phyloP scores from a whole-genome alignment of 179 eudicot genomes.

The Vitellaria paradoxa region DNA sequence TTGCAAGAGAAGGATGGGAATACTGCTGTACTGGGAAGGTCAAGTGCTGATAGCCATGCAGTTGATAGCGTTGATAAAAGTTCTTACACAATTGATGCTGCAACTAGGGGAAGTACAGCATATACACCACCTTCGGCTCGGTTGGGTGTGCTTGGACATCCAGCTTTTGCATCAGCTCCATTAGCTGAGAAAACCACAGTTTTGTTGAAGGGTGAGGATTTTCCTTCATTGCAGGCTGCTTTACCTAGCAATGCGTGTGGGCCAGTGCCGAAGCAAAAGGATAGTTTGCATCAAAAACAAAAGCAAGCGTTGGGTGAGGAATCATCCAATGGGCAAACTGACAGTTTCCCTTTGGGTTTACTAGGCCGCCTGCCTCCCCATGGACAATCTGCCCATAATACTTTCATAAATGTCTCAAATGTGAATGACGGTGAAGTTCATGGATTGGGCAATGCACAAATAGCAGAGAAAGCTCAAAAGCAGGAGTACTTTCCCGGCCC shows the following conservation, averaged over 20 bases:
- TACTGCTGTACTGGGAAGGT: conserved; percentile 24
- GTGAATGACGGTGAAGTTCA: conserved; percentile 31
- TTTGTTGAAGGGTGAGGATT: conserved; percentile 85
- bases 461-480: conserved; percentile 44
- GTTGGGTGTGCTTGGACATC: conserved; percentile 26
- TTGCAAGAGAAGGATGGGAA: conserved; percentile 44
- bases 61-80: conserved; percentile 35
- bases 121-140: conserved; percentile 70
- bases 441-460: conserved; percentile 31
- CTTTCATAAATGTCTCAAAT: conserved; percentile 27
- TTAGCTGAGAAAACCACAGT: conserved; percentile 50
- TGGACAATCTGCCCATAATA: conserved; percentile 29
- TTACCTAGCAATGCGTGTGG: conserved; percentile 49
- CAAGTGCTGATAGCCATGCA: conserved; percentile 16
- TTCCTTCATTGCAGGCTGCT: conserved; percentile 83
- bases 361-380: conserved; percentile 47
- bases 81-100: conserved; percentile 30
- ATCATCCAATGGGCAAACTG: conserved; percentile 35
- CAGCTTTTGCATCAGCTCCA: conserved; percentile 25
- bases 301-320: conserved; percentile 47
- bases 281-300: conserved; percentile 49
- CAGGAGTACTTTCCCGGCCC: conserved; percentile 58
- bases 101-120: conserved; percentile 27
- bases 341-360: conserved; percentile 35
- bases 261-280: conserved; percentile 68